Percentiles rank a stretch among this genome's conserved stretches.
These are phyloP conservation scores for Coffea canephora DNA, from an alignment of 257 asterid species.

Conservation along the genomic window DNA sequence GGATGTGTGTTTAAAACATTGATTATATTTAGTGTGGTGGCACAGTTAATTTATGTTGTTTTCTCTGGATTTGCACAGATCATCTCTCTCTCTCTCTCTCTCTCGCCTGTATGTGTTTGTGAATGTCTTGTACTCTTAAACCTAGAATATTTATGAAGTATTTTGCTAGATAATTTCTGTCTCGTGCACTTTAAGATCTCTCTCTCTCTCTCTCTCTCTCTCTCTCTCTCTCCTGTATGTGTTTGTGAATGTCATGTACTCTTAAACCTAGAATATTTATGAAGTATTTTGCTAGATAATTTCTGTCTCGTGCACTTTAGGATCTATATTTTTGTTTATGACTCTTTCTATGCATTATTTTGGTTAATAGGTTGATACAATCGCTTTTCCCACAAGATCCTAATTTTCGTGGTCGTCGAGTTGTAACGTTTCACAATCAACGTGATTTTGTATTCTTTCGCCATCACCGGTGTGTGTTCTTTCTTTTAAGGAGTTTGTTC, in stretches of 20 bases:
- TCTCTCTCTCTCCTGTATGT: too few relatives aligned
- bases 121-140: too few relatives aligned
- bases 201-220: too few relatives aligned
- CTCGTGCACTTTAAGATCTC: too few relatives aligned
- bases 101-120: too few relatives aligned
- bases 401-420: constrained; percentile 82
- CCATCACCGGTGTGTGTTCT: constrained; percentile 73
- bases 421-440: constrained; percentile 93
- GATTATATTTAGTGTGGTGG: neutral
- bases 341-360: neutral
- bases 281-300: neutral
- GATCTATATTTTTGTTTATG: neutral
- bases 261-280: neutral
- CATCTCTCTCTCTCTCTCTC: neutral
- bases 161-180: too few relatives aligned
- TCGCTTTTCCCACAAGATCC: constrained; percentile 94
- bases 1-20: neutral
- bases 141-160: too few relatives aligned
- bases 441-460: constrained; percentile 96
- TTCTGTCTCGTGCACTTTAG: neutral
- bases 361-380: constrained; percentile 56
- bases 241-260: neutral
- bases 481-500: constrained; percentile 5
- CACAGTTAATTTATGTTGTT: neutral
- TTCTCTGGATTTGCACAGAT: neutral